These are phyloP conservation scores for Ceratobasidium sp. DNA, from an alignment of 1,284 basidiomycete genomes.

Conservation along the genomic window DNA sequence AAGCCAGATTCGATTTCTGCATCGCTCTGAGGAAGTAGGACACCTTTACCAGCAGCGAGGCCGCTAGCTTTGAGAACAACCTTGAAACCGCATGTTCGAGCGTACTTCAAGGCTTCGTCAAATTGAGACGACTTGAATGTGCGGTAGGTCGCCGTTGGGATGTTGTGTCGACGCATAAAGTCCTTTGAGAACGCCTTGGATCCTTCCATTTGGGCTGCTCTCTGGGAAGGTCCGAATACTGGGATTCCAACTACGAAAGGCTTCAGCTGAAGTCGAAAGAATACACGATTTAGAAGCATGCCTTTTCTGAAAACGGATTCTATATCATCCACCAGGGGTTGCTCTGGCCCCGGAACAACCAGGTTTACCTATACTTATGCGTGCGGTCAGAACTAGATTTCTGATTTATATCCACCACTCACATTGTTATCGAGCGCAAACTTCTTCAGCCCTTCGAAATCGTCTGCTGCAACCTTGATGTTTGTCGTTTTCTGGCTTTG, in stretches of 20 bases:
- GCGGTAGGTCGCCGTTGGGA: constrained; percentile 90
- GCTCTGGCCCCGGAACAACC: constrained; percentile 94
- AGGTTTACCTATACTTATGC: constrained; percentile 68
- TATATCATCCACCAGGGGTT: constrained; percentile 96
- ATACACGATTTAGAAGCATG: constrained; percentile 48
- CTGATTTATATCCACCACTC: constrained; percentile 41
- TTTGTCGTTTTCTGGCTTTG: constrained; percentile 76
- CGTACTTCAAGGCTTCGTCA: constrained; percentile 77
- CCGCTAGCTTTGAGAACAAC: constrained; percentile 96
- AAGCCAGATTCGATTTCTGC: constrained; percentile 85
- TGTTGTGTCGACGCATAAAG: constrained; percentile 93
- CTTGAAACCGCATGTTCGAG: constrained; percentile 75
- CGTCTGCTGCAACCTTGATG: constrained; percentile 55
- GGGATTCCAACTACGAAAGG: constrained; percentile 81
- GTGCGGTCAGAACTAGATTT: background rate
- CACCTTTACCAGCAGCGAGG: constrained; percentile 95
- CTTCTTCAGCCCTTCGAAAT: constrained; percentile 70
- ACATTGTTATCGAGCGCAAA: constrained; percentile 78
- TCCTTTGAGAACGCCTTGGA: constrained; percentile 97
- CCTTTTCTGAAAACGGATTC: constrained; percentile 89
- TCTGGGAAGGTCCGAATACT: constrained; percentile 90
- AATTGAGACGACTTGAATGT: constrained; percentile 78
- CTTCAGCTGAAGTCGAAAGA: background rate
- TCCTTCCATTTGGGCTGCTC: constrained; percentile 95
- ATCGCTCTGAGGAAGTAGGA: constrained; percentile 84